Base-by-base conservation (phyloP, 139 green algal genomes). In the Penium margaritaceum region DNA sequence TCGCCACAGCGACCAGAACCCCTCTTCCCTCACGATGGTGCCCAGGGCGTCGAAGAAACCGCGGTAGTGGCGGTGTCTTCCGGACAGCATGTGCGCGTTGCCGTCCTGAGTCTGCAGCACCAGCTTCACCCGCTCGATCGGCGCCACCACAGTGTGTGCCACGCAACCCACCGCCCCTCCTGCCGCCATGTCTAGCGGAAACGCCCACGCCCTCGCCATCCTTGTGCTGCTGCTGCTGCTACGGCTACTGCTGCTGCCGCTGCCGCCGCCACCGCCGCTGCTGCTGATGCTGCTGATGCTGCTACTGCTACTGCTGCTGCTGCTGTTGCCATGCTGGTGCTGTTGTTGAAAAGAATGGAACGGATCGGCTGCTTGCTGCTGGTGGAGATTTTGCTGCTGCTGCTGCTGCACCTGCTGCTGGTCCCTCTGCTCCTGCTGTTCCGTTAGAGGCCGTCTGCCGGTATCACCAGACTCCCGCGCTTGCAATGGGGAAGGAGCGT, bases 71-170 rank as follows among this genome's bases (percentile, higher is more conserved):
- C 61, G n/a, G 34, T 70, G 35, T 27, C 34, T 30, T 27, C 63
- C 66, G 7, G 67, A 15, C 32, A 80, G 55, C 0, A 68, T 46
- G 2, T 46, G 41, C 44, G 62, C 21, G 66, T 80, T 80, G 66
- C 73, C 71, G 51, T 80, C 72, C 71, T 83, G 87, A 37, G 85
- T 96, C 81, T 96, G 91, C 67, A 98, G 86, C 27, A 97, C 86
- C 80, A 99, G 88, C 91, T 98, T 98, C 14, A 96, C 90, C 51
- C 92, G 89, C 88, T 97, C 92, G 74, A 98, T 96, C 67, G 92
- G 93, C 2, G 92, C 92, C 5, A 95, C 91, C 3, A 85, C 86
- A 5, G 93, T 97, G 87, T 97, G 97, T 24, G 90, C 95, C 44
- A 97, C 83, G 69, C 89, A 91, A 62, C 91, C 92, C 27, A 90